A percentile compares a stretch with the other conserved stretches of the same genome.
Conservation (phyloP, 164 flowering plant species). For the Vitis amurensis region DNA sequence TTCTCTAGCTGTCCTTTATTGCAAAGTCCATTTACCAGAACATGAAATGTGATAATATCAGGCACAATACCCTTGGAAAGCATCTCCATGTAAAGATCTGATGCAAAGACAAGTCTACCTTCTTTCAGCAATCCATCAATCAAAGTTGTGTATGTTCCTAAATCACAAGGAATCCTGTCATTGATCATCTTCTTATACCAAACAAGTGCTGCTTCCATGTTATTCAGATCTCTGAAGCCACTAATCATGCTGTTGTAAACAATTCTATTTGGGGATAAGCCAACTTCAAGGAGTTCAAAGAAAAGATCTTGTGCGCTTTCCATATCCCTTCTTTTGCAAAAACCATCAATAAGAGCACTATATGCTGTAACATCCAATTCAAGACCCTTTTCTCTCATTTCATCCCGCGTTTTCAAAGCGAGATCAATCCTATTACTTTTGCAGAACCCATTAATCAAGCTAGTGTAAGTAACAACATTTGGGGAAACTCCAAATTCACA, state of each 20-base stretch:
- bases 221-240: slow-evolving; percentile 55
- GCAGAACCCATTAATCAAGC: slow-evolving; percentile 62
- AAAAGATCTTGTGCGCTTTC: slow-evolving; percentile 51
- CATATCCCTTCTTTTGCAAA: slow-evolving; percentile 66
- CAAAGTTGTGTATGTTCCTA: slow-evolving; percentile 62
- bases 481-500: slow-evolving; percentile 52
- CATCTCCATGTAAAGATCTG: slow-evolving; percentile 63
- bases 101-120: slow-evolving; percentile 49
- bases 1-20: slow-evolving; percentile 55
- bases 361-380: slow-evolving; percentile 53
- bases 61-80: slow-evolving; percentile 55
- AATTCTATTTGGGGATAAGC: slow-evolving; percentile 51
- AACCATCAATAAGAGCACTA: slow-evolving; percentile 65
- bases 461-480: slow-evolving; percentile 60
- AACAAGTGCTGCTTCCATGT: slow-evolving; percentile 57
- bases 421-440: slow-evolving; percentile 47
- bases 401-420: slow-evolving; percentile 55
- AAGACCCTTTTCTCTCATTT: slow-evolving; percentile 55
- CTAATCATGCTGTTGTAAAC: slow-evolving; percentile 65
- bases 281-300: slow-evolving; percentile 54
- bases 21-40: slow-evolving; percentile 65
- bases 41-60: slow-evolving; percentile 45
- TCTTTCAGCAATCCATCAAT: slow-evolving; percentile 64
- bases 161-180: slow-evolving; percentile 56
- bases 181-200: slow-evolving; percentile 55